Evolutionary conservation across 2,329 filamentous ascomycete genomes (phyloP).

Genomic region (Parafenestella ontariensis): DNA sequence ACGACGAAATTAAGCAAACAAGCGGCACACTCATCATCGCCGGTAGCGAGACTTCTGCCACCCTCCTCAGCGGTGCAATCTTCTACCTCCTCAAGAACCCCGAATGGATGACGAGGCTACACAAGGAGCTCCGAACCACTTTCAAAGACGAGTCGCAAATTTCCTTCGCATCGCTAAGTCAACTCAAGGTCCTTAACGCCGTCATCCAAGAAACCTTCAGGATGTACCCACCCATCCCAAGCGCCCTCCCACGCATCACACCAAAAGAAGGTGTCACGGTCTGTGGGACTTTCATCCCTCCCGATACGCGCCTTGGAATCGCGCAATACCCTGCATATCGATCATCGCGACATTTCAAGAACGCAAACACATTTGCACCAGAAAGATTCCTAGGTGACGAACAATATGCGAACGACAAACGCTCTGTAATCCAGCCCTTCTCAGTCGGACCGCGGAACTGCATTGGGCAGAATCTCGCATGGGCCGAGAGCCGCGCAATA

Average conservation of each 20-base stretch:
- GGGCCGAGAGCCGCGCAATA: constrained; percentile 45
- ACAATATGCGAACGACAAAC: constrained; percentile 36
- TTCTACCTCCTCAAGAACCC: constrained; percentile 24
- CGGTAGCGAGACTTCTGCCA: constrained; percentile 50
- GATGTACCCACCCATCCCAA: constrained; percentile 23
- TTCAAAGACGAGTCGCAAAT: constrained; percentile 23
- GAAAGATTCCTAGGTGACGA: constrained; percentile 20
- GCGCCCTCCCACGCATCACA: constrained; percentile 14
- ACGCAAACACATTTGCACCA: constrained; percentile 19
- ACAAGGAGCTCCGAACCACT: constrained; percentile 15
- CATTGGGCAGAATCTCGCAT: constrained; percentile 30
- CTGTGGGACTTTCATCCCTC: constrained; percentile 17
- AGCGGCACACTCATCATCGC: constrained; percentile 46
- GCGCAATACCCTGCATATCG: constrained; percentile 20
- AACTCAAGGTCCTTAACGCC: constrained; percentile 22
- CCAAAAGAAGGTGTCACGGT: constrained; percentile 15
- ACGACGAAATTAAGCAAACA: constrained; percentile 43
- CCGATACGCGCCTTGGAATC: constrained; percentile 16
- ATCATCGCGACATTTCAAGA: constrained; percentile 16
- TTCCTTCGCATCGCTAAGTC: constrained; percentile 13
- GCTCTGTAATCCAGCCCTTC: constrained; percentile 32
- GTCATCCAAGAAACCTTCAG: constrained; percentile 28
- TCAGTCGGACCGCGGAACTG: constrained; percentile 26
- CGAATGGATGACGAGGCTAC: constrained; percentile 9
- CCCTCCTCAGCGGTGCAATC: constrained; percentile 23